Base-by-base conservation (phyloP, 148 eudicot species). In the Amaranthus hypochondriacus region DNA sequence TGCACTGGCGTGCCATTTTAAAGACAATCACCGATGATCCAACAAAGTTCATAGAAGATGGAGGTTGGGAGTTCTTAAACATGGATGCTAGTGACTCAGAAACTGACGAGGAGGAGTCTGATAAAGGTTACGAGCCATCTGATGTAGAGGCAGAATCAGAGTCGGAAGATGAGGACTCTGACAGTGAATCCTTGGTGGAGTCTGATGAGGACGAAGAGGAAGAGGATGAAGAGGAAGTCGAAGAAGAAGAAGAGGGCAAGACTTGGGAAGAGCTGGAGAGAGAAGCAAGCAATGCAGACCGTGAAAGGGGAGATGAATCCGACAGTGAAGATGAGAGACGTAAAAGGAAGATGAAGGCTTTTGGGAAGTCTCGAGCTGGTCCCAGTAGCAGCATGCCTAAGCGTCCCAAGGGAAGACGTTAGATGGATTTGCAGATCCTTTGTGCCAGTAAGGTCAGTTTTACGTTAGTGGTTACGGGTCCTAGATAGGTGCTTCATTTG, bases 191-290 rank as follows among this genome's bases (percentile, higher is more conserved):
- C 0, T 73, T 94, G 79, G 98, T 89, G 54, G 97, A 91, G 51
- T 86, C 95, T 3, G 98, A 93, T 42, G 92, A 81, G 3, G 98
- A 91, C 2, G 98, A 86, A 0, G 96, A 87, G 44, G 97, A 91
- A 42, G 97, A 92, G 28, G 97, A 86, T 0, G 97, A 87, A 9
- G 90, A 76, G 14, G 91, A 81, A 2, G 78, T 28, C 39, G 39
- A 80, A 2, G 97, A 89, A 80, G 98, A 94, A 70, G 97, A 91
- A 71, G 79, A 87, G 72, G 98, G 98, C 5, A 89, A 86, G 80
- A 87, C 93, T 2, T 92, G 98, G 98, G 98, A 92, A 51, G 97
- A 95, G 87, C 80, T 95, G 71, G 98, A 95, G 84, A 87, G 90
- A 82, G 98, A 95, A 86, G 98, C 98, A 42, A 88, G 83, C 75